Evolutionary conservation across 352 stramenopile species (phyloP).

Genomic region (Phytopythium chamaehyphon): DNA sequence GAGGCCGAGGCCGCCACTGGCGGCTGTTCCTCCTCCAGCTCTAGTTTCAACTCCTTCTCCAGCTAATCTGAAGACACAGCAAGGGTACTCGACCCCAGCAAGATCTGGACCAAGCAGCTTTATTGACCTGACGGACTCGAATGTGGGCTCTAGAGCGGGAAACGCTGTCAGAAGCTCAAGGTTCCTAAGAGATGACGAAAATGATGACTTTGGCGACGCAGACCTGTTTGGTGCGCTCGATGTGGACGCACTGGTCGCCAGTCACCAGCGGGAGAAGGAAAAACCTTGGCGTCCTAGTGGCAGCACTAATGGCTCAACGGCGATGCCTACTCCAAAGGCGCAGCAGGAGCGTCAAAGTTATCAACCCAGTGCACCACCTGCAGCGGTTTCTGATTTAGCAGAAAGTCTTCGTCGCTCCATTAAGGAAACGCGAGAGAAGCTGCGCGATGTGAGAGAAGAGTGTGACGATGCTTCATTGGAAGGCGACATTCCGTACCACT

Average conservation of each 20-base stretch:
- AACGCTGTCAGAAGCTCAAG: neutral
- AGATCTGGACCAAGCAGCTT: constrained; percentile 6
- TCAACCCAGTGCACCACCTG: neutral
- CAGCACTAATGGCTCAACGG: neutral
- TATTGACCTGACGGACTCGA: constrained; percentile 23
- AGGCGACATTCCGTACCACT: constrained; percentile 56
- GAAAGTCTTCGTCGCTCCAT: constrained; percentile 48
- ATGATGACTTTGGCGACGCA: constrained; percentile 23
- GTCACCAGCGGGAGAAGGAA: constrained; percentile 24
- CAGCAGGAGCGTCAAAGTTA: neutral
- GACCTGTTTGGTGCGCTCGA: constrained; percentile 35
- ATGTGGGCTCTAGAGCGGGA: too few species aligned
- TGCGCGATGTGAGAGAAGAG: constrained; percentile 69
- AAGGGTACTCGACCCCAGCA: neutral
- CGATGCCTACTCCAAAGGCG: neutral
- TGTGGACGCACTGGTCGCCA: constrained; percentile 50
- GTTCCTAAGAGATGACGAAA: neutral
- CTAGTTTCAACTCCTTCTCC: neutral
- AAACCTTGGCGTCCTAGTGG: neutral
- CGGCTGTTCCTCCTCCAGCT: neutral
- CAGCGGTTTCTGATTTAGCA: constrained; percentile 9
- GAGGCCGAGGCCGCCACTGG: neutral
- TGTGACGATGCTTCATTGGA: constrained; percentile 82
- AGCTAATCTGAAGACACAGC: neutral
- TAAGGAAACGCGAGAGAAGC: constrained; percentile 50